Evolutionary conservation across 352 stramenopile species (phyloP).

Genomic region (Phytopythium litorale): DNA sequence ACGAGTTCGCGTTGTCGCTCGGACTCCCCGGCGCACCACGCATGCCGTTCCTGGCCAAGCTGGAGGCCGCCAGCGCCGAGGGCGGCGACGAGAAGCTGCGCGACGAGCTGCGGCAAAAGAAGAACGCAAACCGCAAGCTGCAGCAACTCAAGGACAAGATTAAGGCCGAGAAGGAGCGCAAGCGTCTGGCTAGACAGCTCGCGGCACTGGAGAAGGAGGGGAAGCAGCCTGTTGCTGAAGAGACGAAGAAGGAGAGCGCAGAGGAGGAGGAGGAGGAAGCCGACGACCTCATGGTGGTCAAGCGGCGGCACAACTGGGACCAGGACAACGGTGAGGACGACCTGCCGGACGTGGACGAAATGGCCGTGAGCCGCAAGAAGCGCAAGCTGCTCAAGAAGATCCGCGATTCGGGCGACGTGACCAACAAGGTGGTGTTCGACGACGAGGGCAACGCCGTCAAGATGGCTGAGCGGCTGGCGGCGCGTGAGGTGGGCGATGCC

Average conservation of each 20-base stretch:
- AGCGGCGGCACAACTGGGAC: constrained; percentile 86
- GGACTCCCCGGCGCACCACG: constrained; percentile 92
- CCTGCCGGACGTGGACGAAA: constrained; percentile 49
- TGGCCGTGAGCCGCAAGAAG: constrained; percentile 51
- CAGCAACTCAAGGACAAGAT: constrained; percentile 98
- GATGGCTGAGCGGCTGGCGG: constrained; percentile 57
- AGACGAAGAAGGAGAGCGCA: constrained; percentile 19
- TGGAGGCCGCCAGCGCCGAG: constrained; percentile 52
- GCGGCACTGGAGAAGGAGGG: constrained; percentile 30
- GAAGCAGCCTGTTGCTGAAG: constrained; percentile 14
- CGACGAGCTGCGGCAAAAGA: constrained; percentile 89
- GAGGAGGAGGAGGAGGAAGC: constrained; percentile 59
- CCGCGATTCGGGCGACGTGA: constrained; percentile 58
- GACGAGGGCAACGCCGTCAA: constrained; percentile 89
- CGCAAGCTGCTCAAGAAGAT: constrained; percentile 85
- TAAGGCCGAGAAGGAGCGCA: constrained; percentile 94
- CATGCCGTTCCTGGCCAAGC: constrained; percentile 91
- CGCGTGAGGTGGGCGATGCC: constrained; percentile 28
- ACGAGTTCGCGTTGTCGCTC: constrained; percentile 92
- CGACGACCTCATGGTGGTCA: constrained; percentile 92
- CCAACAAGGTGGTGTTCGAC: constrained; percentile 92
- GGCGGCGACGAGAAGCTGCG: constrained; percentile 72
- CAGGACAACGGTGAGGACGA: constrained; percentile 44
- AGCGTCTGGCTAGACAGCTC: constrained; percentile 83
- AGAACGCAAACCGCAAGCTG: constrained; percentile 97